Conservation (phyloP, 345 rosid genomes). For the Arabidopsis suecica region DNA sequence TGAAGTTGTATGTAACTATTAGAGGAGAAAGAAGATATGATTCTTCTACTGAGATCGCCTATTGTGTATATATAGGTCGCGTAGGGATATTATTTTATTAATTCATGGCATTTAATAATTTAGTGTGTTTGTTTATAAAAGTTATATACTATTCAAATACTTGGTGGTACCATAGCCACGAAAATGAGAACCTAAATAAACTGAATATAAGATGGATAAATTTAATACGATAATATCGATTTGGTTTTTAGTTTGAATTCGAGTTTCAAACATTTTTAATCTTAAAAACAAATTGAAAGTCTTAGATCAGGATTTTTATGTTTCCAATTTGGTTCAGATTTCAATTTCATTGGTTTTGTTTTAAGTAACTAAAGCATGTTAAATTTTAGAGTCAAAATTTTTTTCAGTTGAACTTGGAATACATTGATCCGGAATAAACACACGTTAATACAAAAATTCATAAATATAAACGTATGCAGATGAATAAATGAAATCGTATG, state of each 20-base stretch:
- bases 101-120: conserved; percentile 4
- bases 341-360: not conserved
- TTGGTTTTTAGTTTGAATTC: not conserved
- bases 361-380: not conserved
- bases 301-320: not conserved
- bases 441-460: not conserved
- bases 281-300: not conserved
- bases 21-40: conserved; percentile 29
- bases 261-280: not conserved
- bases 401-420: not conserved
- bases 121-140: not conserved
- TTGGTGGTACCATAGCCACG: conserved; percentile 31
- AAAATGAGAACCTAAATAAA: not conserved
- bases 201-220: not conserved
- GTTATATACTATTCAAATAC: conserved; percentile 9
- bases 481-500: conserved; percentile 1
- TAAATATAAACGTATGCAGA: not conserved
- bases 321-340: not conserved
- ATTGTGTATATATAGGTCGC: conserved; percentile 25
- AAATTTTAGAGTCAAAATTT: not conserved
- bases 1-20: not conserved
- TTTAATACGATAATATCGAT: not conserved
- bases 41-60: conserved; percentile 13
- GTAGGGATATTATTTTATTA: not conserved
- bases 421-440: conserved; percentile 10